phyloP scores from a whole-genome alignment of 2,329 filamentous ascomycete species.

The Lachnellula occidentalis region DNA sequence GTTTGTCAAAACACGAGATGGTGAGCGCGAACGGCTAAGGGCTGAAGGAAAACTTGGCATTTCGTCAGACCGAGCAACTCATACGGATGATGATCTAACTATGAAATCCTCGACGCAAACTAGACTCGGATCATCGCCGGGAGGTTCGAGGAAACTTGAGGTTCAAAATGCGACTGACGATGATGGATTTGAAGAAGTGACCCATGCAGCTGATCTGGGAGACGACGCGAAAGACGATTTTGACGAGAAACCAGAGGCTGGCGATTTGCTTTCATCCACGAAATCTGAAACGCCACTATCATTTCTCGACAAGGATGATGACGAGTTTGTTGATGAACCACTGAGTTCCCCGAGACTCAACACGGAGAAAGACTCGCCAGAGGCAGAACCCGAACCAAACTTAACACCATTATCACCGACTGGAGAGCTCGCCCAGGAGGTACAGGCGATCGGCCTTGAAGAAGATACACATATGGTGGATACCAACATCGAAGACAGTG shows the following conservation, averaged over 20 bases:
- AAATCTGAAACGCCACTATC: conserved; percentile 32
- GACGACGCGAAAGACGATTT: conserved; percentile 69
- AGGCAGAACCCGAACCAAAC: conserved; percentile 45
- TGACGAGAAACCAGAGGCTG: conserved; percentile 49
- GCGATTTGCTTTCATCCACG: conserved; percentile 41
- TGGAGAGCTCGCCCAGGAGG: conserved; percentile 33
- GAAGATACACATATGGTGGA: conserved; percentile 27
- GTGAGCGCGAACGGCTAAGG: conserved; percentile 74
- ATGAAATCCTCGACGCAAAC: conserved; percentile 50
- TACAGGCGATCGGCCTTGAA: conserved; percentile 24
- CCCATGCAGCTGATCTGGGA: conserved; percentile 60
- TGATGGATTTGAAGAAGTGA: conserved; percentile 91
- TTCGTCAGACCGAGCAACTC: conserved; percentile 40
- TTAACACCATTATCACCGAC: conserved; percentile 49
- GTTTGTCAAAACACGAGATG: conserved; percentile 73
- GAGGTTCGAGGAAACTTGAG: conserved; percentile 66
- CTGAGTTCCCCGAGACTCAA: conserved; percentile 62
- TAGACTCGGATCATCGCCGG: conserved; percentile 44
- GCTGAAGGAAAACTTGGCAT: conserved; percentile 64
- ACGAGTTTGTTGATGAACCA: conserved; percentile 74
- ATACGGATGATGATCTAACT: conserved; percentile 54
- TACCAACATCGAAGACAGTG: conserved; percentile 12
- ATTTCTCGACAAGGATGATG: conserved; percentile 56
- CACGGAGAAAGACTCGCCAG: conserved; percentile 52
- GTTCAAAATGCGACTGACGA: conserved; percentile 78